Conservation (phyloP, 140 eudicot genomes). For the Bidens hawaiensis region DNA sequence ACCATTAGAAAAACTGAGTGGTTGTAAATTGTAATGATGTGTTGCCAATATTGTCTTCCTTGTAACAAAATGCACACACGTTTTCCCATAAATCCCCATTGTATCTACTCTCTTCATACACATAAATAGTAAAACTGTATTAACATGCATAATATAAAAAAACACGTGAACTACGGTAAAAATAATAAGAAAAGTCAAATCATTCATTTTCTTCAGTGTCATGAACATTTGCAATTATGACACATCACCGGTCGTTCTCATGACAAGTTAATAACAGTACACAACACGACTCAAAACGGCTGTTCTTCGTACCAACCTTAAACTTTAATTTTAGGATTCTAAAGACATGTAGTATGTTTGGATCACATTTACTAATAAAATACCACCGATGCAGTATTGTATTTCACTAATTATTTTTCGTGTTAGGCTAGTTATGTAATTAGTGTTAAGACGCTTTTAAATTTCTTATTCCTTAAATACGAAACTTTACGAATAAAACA, state of each 20-base stretch:
- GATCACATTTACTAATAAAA: neutral
- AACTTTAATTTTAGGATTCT: neutral
- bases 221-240: neutral
- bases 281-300: neutral
- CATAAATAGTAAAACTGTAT: too few species aligned
- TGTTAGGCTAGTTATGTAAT: too few species aligned
- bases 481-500: too few species aligned
- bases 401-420: neutral
- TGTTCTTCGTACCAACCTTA: too few species aligned
- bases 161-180: neutral
- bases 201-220: neutral
- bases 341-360: neutral
- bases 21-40: neutral
- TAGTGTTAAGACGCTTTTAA: neutral
- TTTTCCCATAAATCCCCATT: too few species aligned
- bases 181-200: neutral
- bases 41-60: too few species aligned
- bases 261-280: neutral
- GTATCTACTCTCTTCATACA: too few species aligned
- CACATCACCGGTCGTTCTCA: neutral
- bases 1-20: neutral
- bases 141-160: too few species aligned
- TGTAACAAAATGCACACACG: too few species aligned
- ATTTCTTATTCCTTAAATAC: too few species aligned
- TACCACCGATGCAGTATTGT: neutral